Conservation (phyloP, 768 basidiomycete genomes). For the Suillus tomentosus region DNA sequence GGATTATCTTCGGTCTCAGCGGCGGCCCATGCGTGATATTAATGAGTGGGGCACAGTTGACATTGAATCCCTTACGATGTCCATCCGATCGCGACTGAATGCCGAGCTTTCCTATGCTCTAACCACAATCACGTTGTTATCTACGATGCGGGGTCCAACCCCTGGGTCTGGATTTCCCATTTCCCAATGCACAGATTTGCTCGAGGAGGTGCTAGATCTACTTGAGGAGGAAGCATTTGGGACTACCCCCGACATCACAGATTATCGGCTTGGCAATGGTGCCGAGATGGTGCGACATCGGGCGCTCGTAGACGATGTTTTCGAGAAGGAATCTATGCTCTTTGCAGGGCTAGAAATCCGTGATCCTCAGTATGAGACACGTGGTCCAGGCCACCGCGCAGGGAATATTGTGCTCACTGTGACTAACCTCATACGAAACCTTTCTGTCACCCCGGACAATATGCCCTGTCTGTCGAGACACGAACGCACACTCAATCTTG, state of each 20-base stretch:
- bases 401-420: slow-evolving; percentile 67
- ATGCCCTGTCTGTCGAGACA: slow-evolving; percentile 64
- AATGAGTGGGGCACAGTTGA: slow-evolving; percentile 90
- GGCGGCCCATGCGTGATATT: slow-evolving; percentile 66
- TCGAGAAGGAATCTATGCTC: slow-evolving; percentile 57
- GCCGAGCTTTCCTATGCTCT: slow-evolving; percentile 89
- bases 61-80: slow-evolving; percentile 92
- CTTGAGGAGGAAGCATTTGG: slow-evolving; percentile 81
- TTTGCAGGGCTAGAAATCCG: slow-evolving; percentile 55
- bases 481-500: slow-evolving; percentile 59
- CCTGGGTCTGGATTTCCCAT: slow-evolving; percentile 68
- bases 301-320: slow-evolving; percentile 58
- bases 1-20: slow-evolving; percentile 54
- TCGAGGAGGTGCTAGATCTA: slow-evolving; percentile 86
- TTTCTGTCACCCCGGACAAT: slow-evolving; percentile 78
- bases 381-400: slow-evolving; percentile 63
- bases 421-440: slow-evolving; percentile 83
- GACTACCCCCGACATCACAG: slow-evolving; percentile 37
- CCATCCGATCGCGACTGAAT: slow-evolving; percentile 80
- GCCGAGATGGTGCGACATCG: slow-evolving; percentile 60
- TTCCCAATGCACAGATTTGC: slow-evolving; percentile 71
- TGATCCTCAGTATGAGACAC: slow-evolving; percentile 26
- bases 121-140: slow-evolving; percentile 81
- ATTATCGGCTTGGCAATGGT: slow-evolving; percentile 30
- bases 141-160: slow-evolving; percentile 71